A percentile compares a stretch with the other conserved stretches of the same genome.
phyloP scores from a whole-genome alignment of 441 rosid species.

The Dalechampia spathulata region DNA sequence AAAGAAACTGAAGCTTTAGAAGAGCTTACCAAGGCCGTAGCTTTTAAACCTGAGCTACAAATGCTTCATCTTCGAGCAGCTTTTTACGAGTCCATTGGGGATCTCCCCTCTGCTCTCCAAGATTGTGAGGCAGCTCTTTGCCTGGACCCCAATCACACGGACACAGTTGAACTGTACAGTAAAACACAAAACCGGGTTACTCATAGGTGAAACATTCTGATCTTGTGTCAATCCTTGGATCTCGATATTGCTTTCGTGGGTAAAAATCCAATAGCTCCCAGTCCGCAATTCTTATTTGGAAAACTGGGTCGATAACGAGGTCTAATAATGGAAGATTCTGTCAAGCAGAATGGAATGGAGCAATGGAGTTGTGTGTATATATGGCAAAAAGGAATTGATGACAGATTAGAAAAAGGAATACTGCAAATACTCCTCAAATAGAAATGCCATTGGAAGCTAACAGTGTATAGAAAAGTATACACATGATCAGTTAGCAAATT shows the following conservation, averaged over 20 bases:
- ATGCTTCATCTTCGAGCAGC: constrained; percentile 91
- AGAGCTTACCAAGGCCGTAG: constrained; percentile 72
- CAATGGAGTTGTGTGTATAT: constrained; percentile 9
- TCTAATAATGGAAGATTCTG: neutral
- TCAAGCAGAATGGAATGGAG: neutral
- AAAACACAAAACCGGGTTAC: constrained; percentile 41
- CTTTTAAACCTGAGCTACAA: constrained; percentile 80
- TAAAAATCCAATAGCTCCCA: constrained; percentile 8
- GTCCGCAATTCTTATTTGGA: neutral
- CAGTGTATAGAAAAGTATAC: neutral
- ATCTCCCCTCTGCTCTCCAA: constrained; percentile 34
- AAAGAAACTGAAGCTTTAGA: constrained; percentile 77
- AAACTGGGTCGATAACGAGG: neutral
- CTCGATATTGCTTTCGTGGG: neutral
- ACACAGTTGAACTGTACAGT: constrained; percentile 58
- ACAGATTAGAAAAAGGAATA: neutral
- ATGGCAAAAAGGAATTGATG: constrained; percentile 5
- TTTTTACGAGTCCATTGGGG: constrained; percentile 77
- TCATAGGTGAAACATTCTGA: constrained; percentile 23
- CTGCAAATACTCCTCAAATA: neutral
- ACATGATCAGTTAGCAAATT: neutral
- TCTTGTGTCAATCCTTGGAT: neutral
- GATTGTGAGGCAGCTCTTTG: constrained; percentile 97
- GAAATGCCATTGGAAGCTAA: constrained; percentile 1
- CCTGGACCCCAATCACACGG: constrained; percentile 64